A percentile compares a stretch with the other conserved stretches of the same genome.
These are phyloP conservation scores for Yamadazyma diospyri DNA, from an alignment of 1,139 yeast species.

Conservation along the genomic window DNA sequence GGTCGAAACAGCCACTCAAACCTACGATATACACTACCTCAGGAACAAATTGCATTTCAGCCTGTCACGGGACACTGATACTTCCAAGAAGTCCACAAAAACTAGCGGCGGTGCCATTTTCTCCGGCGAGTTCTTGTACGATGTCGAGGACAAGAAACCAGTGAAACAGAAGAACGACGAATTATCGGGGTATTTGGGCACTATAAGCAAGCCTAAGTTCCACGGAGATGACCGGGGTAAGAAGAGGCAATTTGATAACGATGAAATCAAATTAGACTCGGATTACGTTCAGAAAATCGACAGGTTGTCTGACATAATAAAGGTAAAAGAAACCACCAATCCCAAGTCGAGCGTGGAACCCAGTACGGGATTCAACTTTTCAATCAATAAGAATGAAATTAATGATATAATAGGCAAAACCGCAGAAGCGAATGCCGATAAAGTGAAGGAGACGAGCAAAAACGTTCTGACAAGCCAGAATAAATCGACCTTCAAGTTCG, in stretches of 20 bases:
- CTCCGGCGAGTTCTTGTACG: conserved; percentile 38
- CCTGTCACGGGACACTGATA: conserved; percentile 10
- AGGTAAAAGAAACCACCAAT: conserved; percentile 22
- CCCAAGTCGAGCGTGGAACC: conserved; percentile 20
- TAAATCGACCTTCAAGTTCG: too few relatives aligned
- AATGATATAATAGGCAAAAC: conserved; percentile 20
- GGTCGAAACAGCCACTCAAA: conserved; percentile 45
- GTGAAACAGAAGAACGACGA: conserved; percentile 11
- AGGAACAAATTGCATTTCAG: conserved; percentile 24
- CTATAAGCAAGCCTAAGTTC: conserved; percentile 28
- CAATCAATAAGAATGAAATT: conserved; percentile 26
- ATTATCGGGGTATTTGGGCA: conserved; percentile 32
- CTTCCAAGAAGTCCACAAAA: conserved; percentile 16
- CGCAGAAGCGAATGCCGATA: conserved; percentile 17
- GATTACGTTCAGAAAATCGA: conserved; percentile 25
- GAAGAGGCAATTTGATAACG: conserved; percentile 11
- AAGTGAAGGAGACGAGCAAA: conserved; percentile 11
- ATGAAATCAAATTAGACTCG: conserved; percentile 21
- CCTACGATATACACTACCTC: conserved; percentile 31
- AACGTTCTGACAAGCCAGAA: too few relatives aligned
- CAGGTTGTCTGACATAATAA: conserved; percentile 26
- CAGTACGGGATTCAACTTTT: conserved; percentile 38
- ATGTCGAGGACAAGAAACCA: conserved; percentile 18
- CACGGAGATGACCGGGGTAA: conserved; percentile 3
- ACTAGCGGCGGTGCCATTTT: conserved; percentile 21